phyloP scores from a whole-genome alignment of 495 filamentous ascomycete species.

The Talaromyces borbonicus region DNA sequence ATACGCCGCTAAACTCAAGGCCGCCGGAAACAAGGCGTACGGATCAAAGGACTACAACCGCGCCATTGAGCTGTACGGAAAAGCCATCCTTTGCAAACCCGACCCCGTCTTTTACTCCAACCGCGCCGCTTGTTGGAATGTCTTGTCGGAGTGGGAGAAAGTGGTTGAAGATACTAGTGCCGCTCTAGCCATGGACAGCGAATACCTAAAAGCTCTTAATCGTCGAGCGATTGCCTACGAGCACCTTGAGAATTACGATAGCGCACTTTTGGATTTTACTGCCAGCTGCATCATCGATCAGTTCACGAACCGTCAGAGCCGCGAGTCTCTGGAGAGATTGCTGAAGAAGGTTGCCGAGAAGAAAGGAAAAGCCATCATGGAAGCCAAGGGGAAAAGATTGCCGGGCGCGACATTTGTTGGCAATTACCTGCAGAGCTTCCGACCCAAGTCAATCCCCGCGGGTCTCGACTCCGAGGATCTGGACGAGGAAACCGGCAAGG shows the following conservation, averaged over 20 bases:
- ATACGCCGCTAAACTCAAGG: constrained; percentile 83
- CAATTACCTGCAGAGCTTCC: constrained; percentile 98
- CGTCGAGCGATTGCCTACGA: constrained; percentile 94
- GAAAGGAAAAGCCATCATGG: constrained; percentile 81
- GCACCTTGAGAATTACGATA: constrained; percentile 79
- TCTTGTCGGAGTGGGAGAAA: constrained; percentile 83
- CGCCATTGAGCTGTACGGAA: constrained; percentile 88
- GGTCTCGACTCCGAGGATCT: constrained; percentile 72
- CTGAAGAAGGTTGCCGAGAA: constrained; percentile 95
- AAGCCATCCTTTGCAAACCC: constrained; percentile 92
- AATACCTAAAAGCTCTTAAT: constrained; percentile 97
- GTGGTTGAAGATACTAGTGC: constrained; percentile 96
- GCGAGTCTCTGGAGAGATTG: constrained; percentile 81
- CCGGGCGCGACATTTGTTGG: constrained; percentile 93
- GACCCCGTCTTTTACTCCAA: constrained; percentile 99
- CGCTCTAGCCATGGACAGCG: constrained; percentile 79
- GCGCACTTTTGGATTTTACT: constrained; percentile 93
- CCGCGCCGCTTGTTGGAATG: constrained; percentile 94
- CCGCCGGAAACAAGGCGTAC: constrained; percentile 93
- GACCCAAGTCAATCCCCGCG: constrained; percentile 61
- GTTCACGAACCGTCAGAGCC: constrained; percentile 82
- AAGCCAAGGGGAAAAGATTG: constrained; percentile 67
- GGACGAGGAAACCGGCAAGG: constrained; percentile 68
- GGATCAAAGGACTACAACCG: constrained; percentile 80
- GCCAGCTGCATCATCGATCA: constrained; percentile 98